Base-by-base conservation (phyloP, 352 stramenopile genomes). In the Globisporangium radiosum region DNA sequence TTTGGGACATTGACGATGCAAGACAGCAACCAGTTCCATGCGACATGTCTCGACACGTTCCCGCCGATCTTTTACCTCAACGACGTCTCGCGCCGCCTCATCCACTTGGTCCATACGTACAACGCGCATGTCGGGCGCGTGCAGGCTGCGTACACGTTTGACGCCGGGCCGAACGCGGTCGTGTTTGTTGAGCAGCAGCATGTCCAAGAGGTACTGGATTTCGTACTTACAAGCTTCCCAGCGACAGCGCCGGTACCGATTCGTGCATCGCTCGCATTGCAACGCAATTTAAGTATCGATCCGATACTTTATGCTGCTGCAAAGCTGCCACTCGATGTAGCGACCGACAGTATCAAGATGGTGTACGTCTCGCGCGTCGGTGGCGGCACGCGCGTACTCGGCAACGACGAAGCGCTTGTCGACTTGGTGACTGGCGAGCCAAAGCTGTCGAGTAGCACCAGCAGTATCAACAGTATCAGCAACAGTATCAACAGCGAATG, bases 61-160 rank as follows among this genome's bases (percentile, higher is more conserved):
- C 97, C 97, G 52, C 96, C 97, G 7, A 99, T 99, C 62, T 98
- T 98, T 71, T 99, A 99, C 73, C 91, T 99, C 81, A 99, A 99
- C 73, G 94, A 98, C 62, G 65, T 92, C 42, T 97, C 88, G 36
- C 75, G 75, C 47, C 68, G 69, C 53, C 85, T 96, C 61, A 83
- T 94, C 52, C 55, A 71, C 45, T 62, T 99, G 10, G 84, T 99
- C 39, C 94, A 99, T 76, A 78, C 72, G 51, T 98, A 98, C 75
- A 99, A 99, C 75, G 69, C 80, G 33, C 67, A 76, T 10, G 62
- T 67, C 25, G 72, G 77, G 11, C 45, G 63, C 7, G 67, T 98
- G 51, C 77, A 89, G 36, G 93, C 88, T 47, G 96, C 96, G 15
- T 99, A 99, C 80, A 99, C 97, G 9, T 99, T 99, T 72, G 97